phyloP scores from a whole-genome alignment of 2,329 filamentous ascomycete genomes.

The Cladosporium sp. region DNA sequence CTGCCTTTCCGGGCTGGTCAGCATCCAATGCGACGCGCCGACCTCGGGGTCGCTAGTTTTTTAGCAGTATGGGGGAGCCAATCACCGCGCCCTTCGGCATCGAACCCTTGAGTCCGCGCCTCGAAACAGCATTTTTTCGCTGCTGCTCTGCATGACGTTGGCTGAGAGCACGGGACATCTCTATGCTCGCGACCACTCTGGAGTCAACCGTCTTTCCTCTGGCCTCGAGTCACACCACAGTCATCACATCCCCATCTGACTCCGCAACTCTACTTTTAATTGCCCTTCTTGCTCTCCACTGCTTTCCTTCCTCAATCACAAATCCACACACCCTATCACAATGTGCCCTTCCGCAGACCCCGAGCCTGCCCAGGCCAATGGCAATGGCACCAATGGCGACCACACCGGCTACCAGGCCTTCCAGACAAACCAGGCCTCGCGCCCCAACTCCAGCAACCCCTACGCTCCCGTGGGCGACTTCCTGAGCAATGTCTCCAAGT shows the following conservation, averaged over 20 bases:
- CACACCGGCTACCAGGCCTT: constrained; percentile 26
- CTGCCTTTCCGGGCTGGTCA: too few species aligned
- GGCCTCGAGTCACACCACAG: too few species aligned
- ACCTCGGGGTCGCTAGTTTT: too few species aligned
- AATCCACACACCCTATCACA: constrained; percentile 5
- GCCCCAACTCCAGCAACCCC: constrained; percentile 40
- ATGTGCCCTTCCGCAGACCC: constrained; percentile 27
- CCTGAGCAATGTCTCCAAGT: constrained; percentile 59
- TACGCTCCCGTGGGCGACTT: constrained; percentile 73
- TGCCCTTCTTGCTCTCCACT: background rate
- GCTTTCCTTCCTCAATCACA: background rate
- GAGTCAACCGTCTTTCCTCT: too few species aligned
- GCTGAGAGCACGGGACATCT: too few species aligned
- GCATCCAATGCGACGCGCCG: too few species aligned
- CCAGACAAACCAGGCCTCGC: constrained; percentile 26
- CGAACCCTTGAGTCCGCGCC: too few species aligned
- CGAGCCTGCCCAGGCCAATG: constrained; percentile 26
- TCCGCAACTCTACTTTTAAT: background rate
- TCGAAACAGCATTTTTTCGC: too few species aligned
- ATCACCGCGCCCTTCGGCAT: too few species aligned
- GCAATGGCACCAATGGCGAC: constrained; percentile 23
- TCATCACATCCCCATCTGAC: background rate
- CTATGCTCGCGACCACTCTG: too few species aligned
- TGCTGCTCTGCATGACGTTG: too few species aligned
- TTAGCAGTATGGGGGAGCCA: too few species aligned